A percentile compares a stretch with the other conserved stretches of the same genome.
phyloP scores from a whole-genome alignment of 495 filamentous ascomycete species.

The Aspergillus egyptiacus region DNA sequence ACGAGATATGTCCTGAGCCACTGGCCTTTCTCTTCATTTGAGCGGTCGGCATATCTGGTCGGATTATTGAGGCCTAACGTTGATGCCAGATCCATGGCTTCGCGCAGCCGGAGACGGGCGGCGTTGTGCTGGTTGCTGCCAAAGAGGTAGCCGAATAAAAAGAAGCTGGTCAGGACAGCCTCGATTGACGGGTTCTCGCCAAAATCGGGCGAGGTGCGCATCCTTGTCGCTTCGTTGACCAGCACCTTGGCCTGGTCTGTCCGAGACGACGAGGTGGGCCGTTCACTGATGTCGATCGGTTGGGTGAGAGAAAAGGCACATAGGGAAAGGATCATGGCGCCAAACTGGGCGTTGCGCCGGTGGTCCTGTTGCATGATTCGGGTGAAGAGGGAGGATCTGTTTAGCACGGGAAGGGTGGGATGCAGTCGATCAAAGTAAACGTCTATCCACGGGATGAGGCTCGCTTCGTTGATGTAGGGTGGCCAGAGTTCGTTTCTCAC shows the following conservation, averaged over 20 bases:
- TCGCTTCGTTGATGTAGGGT: conserved; percentile 33
- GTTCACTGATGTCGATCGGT: conserved; percentile 55
- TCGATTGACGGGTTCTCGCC: conserved; percentile 65
- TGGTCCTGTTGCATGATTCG: conserved; percentile 56
- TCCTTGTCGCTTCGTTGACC: conserved; percentile 70
- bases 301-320: conserved; percentile 84
- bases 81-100: conserved; percentile 53
- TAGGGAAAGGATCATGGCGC: conserved; percentile 59
- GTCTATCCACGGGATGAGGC: conserved; percentile 58
- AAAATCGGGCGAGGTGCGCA: conserved; percentile 66
- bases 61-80: conserved; percentile 55
- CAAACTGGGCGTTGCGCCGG: conserved; percentile 64
- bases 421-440: conserved; percentile 83
- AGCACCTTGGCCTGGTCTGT: conserved; percentile 52
- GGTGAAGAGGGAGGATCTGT: conserved; percentile 56
- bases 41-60: conserved; percentile 40
- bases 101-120: conserved; percentile 55
- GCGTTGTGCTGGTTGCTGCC: conserved; percentile 54
- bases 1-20: conserved; percentile 48
- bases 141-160: conserved; percentile 71
- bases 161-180: conserved; percentile 70
- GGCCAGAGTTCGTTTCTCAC: conserved; percentile 31
- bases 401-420: conserved; percentile 70
- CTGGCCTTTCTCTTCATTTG: conserved; percentile 39
- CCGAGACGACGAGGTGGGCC: conserved; percentile 37